phyloP scores from a whole-genome alignment of 148 eudicot genomes.

The Chenopodium album region DNA sequence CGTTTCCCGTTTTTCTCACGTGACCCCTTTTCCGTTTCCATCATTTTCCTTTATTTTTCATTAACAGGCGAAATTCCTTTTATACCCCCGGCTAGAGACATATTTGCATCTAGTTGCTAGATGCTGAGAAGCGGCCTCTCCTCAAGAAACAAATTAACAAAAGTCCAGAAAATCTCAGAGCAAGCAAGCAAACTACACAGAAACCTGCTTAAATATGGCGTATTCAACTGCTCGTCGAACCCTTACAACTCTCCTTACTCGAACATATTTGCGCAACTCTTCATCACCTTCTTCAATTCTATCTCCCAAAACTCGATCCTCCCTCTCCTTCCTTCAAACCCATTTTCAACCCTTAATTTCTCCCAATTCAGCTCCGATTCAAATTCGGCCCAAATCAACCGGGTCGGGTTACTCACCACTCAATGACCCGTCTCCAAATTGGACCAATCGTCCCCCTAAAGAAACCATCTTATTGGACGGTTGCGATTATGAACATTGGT shows the following conservation, averaged over 20 bases:
- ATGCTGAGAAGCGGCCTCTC: no score
- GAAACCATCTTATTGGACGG: conserved; percentile 85
- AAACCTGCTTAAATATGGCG: conserved; percentile 43
- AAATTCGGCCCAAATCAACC: conserved; percentile 50
- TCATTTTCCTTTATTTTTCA: no score
- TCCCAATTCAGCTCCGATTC: conserved; percentile 29
- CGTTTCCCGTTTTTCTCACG: no score
- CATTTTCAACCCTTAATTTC: conserved; percentile 8
- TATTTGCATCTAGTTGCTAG: no score
- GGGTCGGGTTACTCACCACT: conserved; percentile 76
- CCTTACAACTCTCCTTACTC: conserved; percentile 43
- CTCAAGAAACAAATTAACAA: no score
- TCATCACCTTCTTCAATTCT: conserved; percentile 4
- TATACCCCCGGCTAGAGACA: no score
- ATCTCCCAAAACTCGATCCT: conserved; percentile 33
- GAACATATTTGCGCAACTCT: conserved; percentile 27
- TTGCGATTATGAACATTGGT: conserved; percentile 49
- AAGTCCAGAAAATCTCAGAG: no score
- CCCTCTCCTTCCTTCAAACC: conserved; percentile 34
- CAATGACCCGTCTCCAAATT: conserved; percentile 87
- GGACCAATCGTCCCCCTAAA: conserved; percentile 87
- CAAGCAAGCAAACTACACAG: no score
- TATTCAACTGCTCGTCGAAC: conserved; percentile 54
- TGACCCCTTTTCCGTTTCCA: no score
- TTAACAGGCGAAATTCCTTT: no score